phyloP scores from a whole-genome alignment of 2,329 filamentous ascomycete species.

The Pseudocercospora pini-densiflorae region DNA sequence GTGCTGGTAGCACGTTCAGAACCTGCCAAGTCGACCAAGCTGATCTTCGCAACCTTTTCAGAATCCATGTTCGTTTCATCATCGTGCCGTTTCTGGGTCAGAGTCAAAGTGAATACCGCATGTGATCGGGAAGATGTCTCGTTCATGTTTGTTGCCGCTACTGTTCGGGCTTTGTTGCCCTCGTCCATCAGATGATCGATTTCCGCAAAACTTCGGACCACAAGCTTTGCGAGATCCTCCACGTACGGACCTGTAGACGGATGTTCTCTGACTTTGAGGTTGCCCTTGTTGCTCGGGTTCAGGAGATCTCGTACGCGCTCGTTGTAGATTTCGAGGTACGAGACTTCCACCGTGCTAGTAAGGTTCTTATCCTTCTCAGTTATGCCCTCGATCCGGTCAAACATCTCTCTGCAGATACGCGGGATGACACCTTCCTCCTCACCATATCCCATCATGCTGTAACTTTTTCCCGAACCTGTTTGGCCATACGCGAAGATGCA shows the following conservation, averaged over 20 bases:
- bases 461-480: slow-evolving; percentile 97
- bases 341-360: slow-evolving; percentile 92
- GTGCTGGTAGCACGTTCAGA: slow-evolving; percentile 98
- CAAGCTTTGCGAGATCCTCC: slow-evolving; percentile 93
- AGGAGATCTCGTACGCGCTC: slow-evolving; percentile 94
- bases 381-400: slow-evolving; percentile 76
- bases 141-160: slow-evolving; percentile 99
- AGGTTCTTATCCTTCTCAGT: slow-evolving; percentile 70
- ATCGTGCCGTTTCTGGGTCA: slow-evolving; percentile 93
- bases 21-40: slow-evolving; percentile 94
- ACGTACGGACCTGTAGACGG: slow-evolving; percentile 97
- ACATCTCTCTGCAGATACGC: slow-evolving; percentile 97
- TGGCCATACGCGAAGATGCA: slow-evolving; percentile 99
- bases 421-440: slow-evolving; percentile 95
- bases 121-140: slow-evolving; percentile 98
- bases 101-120: slow-evolving; percentile 93
- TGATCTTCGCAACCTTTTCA: slow-evolving; percentile 98
- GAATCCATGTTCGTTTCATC: slow-evolving; percentile 93
- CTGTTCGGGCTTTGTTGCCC: slow-evolving; percentile 97
- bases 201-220: slow-evolving; percentile 89
- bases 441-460: slow-evolving; percentile 99
- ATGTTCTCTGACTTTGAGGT: slow-evolving; percentile 96
- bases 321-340: slow-evolving; percentile 99
- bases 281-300: slow-evolving; percentile 93
- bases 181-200: slow-evolving; percentile 99